Evolutionary conservation across 441 rosid species (phyloP).

Genomic region (Corymbia calophylla): DNA sequence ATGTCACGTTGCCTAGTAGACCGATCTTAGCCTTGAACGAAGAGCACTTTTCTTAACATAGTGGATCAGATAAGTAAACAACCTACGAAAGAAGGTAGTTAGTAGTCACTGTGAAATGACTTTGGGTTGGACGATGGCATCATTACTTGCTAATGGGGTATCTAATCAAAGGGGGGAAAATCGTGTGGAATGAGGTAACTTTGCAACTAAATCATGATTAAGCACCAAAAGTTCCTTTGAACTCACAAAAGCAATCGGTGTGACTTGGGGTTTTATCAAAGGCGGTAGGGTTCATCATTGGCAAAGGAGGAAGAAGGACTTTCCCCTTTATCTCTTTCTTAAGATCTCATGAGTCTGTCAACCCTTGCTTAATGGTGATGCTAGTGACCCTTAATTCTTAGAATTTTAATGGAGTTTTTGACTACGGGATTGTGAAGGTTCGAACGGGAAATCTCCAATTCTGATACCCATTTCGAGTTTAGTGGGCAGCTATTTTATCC

Average conservation of each 20-base stretch:
- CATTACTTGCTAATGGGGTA: background rate
- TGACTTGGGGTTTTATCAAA: slow-evolving; percentile 7
- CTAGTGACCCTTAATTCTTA: background rate
- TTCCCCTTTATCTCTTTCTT: background rate
- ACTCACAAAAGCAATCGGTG: background rate
- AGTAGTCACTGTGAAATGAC: background rate
- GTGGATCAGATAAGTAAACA: background rate
- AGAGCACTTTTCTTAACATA: background rate
- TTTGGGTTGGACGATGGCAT: background rate
- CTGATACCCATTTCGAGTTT: too few relatives aligned
- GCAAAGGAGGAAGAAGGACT: background rate
- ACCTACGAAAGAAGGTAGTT: background rate
- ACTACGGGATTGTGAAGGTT: background rate
- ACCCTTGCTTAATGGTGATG: slow-evolving; percentile 12
- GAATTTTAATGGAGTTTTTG: background rate
- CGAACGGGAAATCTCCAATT: background rate
- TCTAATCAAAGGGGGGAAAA: background rate
- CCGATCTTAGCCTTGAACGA: background rate
- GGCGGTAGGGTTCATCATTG: slow-evolving; percentile 1
- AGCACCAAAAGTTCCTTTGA: background rate
- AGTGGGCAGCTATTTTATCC: too few relatives aligned
- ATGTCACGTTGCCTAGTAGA: rapidly evolving
- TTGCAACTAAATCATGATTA: background rate
- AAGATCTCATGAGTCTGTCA: background rate
- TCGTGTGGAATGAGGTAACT: background rate